Evolutionary conservation across 495 filamentous ascomycete species (phyloP).

Genomic region (Penicillium simplicissimum): DNA sequence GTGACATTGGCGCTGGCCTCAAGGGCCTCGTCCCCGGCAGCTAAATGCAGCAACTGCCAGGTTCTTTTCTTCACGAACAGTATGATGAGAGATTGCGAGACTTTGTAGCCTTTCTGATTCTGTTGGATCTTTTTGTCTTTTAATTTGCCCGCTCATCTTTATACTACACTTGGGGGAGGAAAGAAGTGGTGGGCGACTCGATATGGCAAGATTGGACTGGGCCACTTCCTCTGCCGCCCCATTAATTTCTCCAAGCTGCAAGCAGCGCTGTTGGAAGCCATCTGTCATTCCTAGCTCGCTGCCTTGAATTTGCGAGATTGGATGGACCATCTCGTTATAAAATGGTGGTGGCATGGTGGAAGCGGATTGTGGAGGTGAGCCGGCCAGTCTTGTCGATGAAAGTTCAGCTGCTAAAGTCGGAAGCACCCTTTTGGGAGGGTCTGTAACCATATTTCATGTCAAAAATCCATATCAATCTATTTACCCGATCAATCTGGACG

Average conservation of each 20-base stretch:
- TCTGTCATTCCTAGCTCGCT: background rate
- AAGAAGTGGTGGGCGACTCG: constrained; percentile 21
- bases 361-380: background rate
- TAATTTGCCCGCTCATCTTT: constrained; percentile 30
- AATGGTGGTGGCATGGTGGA: background rate
- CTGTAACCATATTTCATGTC: constrained; percentile 35
- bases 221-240: background rate
- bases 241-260: background rate
- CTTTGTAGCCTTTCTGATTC: constrained; percentile 22
- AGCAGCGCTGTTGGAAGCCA: background rate
- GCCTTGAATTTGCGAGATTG: background rate
- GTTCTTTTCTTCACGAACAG: constrained; percentile 37
- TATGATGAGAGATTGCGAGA: constrained; percentile 31
- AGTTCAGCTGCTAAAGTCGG: constrained; percentile 11
- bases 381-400: background rate
- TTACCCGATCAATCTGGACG: background rate
- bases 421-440: constrained; percentile 19
- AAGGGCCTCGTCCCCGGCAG: constrained; percentile 76
- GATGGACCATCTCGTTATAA: background rate
- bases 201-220: background rate
- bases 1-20: constrained; percentile 81
- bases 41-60: constrained; percentile 34
- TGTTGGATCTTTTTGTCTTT: constrained; percentile 29
- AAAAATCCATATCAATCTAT: constrained; percentile 17
- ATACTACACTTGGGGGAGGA: constrained; percentile 27